Base-by-base conservation (phyloP, 2,329 filamentous ascomycete genomes). In the Cytospora schulzeri region DNA sequence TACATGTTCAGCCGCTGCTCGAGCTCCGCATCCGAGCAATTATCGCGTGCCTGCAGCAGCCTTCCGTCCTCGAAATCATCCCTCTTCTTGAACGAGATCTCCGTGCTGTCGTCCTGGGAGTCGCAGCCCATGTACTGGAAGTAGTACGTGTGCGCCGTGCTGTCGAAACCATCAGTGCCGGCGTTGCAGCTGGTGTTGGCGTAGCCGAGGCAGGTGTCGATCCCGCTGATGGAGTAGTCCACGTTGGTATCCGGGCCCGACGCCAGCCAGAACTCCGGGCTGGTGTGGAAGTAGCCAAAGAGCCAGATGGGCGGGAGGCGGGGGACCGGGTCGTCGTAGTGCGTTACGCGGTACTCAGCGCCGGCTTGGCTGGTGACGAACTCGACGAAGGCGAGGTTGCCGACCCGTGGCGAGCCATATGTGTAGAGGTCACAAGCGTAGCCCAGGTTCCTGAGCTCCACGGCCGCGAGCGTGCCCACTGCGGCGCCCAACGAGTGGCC, bases 401-500 rank as follows among this genome's bases (percentile, higher is more conserved):
- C 89, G 22, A 88, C 80, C 54, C 88, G 87, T 1, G 89, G 89
- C 22, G 85, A 81, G 66, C 89, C 89, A 76, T 84, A 92, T 1
- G 85, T 88, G 79, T 88, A 90, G 52, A 91, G 70, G 69, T 88
- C 86, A 58, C 79, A 74, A 1, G 75, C 62, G 51, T 28, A 66
- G 57, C 83, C 85, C 12, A 73, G 71, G 7, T 73, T 73, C 55
- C 87, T 82, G 24, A 90, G 76, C 68, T 85, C 80, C 0, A 81
- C 85, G 0, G 81, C 85, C 0, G 81, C 88, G 5, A 92, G 73
- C 8, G 83, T 85, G 48, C 83, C 86, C 2, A 91, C 78, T 8
- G 88, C 88, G 29, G 80, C 89, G 56, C 89, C 89, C 4, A 92
- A 84, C 12, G 86, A 89, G 78, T 91, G 89, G 41, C 89, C 90